These are phyloP conservation scores for Neolentinus lepideus DNA, from an alignment of 1,284 basidiomycete genomes.

Conservation along the genomic window DNA sequence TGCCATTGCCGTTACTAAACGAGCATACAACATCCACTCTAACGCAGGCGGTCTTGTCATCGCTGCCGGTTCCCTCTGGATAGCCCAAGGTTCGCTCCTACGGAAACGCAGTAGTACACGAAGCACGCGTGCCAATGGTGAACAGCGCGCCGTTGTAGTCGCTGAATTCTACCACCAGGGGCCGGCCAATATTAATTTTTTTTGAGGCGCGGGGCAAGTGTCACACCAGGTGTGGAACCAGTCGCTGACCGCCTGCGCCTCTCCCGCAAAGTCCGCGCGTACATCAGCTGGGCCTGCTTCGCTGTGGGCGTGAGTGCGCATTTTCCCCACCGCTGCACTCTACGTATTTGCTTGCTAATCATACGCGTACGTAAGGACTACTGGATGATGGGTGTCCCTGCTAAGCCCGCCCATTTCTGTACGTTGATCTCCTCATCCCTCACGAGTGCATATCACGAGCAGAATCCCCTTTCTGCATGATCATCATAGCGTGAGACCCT, in stretches of 20 bases:
- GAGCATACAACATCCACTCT: slow-evolving; percentile 61
- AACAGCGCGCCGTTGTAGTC: slow-evolving; percentile 67
- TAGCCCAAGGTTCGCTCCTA: slow-evolving; percentile 72
- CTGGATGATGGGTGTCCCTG: not conserved
- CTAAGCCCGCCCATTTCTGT: too few relatives aligned
- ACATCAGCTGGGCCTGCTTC: slow-evolving; percentile 59
- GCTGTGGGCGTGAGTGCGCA: slow-evolving; percentile 62
- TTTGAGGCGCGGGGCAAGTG: slow-evolving; percentile 74
- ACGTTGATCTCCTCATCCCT: too few relatives aligned
- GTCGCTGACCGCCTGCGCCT: slow-evolving; percentile 51
- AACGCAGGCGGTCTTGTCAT: slow-evolving; percentile 61
- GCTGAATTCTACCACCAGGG: slow-evolving; percentile 43
- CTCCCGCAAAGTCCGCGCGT: slow-evolving; percentile 54
- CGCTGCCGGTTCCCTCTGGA: slow-evolving; percentile 75
- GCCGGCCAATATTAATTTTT: slow-evolving; percentile 38
- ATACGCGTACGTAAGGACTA: not conserved
- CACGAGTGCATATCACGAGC: too few relatives aligned
- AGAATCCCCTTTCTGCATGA: too few relatives aligned
- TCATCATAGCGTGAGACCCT: too few relatives aligned
- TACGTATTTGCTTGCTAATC: not conserved
- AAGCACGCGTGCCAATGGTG: slow-evolving; percentile 52
- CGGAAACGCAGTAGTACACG: slow-evolving; percentile 70
- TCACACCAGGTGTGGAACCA: slow-evolving; percentile 52
- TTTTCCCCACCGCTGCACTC: slow-evolving; percentile 41
- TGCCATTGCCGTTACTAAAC: slow-evolving; percentile 27